phyloP scores from a whole-genome alignment of 148 eudicot genomes.

The Spergularia bocconei region DNA sequence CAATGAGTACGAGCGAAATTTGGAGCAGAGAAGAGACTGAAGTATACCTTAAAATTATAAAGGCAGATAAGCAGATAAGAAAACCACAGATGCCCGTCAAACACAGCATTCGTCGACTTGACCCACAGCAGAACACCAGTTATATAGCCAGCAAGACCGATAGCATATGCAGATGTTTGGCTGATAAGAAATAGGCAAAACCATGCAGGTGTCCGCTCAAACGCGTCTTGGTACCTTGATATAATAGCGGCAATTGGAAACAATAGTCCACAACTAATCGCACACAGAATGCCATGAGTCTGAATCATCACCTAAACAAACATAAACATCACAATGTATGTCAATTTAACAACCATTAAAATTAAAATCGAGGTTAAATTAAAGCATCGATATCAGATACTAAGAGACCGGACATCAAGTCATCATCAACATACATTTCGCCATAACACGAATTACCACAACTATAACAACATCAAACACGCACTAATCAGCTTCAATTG shows the following conservation, averaged over 20 bases:
- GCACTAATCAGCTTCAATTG: too few species aligned
- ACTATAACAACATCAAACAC: neutral
- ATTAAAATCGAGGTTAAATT: too few species aligned
- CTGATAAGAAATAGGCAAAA: conserved; percentile 69
- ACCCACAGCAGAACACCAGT: conserved; percentile 83
- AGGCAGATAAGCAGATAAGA: conserved; percentile 86
- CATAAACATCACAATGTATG: conserved; percentile 5
- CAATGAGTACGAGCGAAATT: neutral
- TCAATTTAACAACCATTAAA: neutral
- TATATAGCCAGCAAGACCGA: conserved; percentile 94
- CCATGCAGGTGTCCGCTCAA: conserved; percentile 80
- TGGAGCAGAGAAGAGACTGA: neutral
- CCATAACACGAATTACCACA: neutral
- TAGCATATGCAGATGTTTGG: conserved; percentile 68
- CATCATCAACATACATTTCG: neutral
- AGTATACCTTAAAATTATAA: conserved; percentile 75
- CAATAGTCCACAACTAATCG: conserved; percentile 85
- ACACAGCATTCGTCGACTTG: conserved; percentile 55
- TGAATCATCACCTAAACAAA: conserved; percentile 29
- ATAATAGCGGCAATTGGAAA: conserved; percentile 76
- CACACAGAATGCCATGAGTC: conserved; percentile 92
- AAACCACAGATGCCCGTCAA: conserved; percentile 56
- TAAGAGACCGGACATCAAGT: neutral
- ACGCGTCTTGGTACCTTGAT: conserved; percentile 66
- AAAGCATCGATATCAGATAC: neutral